Conservation (phyloP, 1,139 yeast species). For the Taphrina populina region DNA sequence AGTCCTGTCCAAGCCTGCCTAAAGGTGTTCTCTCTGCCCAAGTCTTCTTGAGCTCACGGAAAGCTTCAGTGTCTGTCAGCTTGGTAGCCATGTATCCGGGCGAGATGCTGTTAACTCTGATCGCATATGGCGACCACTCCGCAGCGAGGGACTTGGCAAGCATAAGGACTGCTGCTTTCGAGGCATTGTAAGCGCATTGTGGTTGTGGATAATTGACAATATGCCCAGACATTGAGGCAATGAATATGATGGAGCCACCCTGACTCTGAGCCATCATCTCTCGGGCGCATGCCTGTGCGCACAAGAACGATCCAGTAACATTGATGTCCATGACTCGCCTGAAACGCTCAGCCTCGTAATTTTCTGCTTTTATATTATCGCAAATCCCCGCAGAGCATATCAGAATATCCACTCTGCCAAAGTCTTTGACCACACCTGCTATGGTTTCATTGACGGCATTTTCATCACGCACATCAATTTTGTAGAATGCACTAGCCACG, state of each 20-base stretch:
- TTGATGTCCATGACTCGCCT: slow-evolving; percentile 67
- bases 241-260: slow-evolving; percentile 73
- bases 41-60: slow-evolving; percentile 53
- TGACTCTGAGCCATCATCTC: slow-evolving; percentile 65
- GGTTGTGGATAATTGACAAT: slow-evolving; percentile 84
- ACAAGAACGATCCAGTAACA: slow-evolving; percentile 72
- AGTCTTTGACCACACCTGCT: slow-evolving; percentile 42
- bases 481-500: slow-evolving; percentile 27
- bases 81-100: slow-evolving; percentile 74
- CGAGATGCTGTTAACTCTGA: slow-evolving; percentile 72
- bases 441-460: slow-evolving; percentile 34
- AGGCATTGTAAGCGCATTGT: slow-evolving; percentile 59
- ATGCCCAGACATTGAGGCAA: slow-evolving; percentile 89
- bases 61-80: slow-evolving; percentile 54
- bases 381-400: slow-evolving; percentile 63
- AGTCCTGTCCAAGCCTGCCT: slow-evolving; percentile 75
- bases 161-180: slow-evolving; percentile 37
- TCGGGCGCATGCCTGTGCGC: slow-evolving; percentile 69
- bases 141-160: slow-evolving; percentile 74
- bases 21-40: slow-evolving; percentile 76
- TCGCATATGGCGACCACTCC: slow-evolving; percentile 80
- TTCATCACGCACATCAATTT: slow-evolving; percentile 32
- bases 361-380: slow-evolving; percentile 52
- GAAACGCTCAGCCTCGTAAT: slow-evolving; percentile 71
- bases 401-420: slow-evolving; percentile 60